Percentiles rank a stretch among this genome's conserved stretches.
These are phyloP conservation scores for Pleurotus citrinopileatus DNA, from an alignment of 768 basidiomycete species.

Conservation along the genomic window DNA sequence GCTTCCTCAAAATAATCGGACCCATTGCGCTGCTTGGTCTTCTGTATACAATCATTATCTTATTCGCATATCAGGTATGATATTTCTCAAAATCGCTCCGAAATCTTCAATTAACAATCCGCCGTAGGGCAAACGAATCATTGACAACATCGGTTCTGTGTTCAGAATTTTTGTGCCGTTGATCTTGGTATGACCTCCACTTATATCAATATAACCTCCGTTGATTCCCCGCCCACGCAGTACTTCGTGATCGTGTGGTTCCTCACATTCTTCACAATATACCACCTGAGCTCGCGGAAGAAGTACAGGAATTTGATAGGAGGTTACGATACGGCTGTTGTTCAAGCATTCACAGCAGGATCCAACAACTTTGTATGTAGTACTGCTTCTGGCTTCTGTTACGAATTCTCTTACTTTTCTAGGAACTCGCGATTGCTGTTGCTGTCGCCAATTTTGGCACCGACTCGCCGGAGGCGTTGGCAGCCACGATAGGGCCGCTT, in stretches of 20 bases:
- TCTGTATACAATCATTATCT: constrained; percentile 75
- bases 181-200: constrained; percentile 33
- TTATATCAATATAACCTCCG: neutral
- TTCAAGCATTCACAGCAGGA: constrained; percentile 77
- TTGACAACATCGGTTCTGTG: constrained; percentile 71
- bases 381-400: neutral
- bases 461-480: constrained; percentile 74
- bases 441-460: constrained; percentile 77
- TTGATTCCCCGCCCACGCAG: neutral
- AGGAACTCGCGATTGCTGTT: constrained; percentile 85
- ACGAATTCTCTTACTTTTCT: neutral
- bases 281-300: constrained; percentile 38
- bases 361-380: constrained; percentile 76
- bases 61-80: constrained; percentile 62
- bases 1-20: constrained; percentile 67
- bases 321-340: constrained; percentile 71
- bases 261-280: constrained; percentile 55
- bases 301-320: constrained; percentile 6
- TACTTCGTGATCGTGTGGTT: constrained; percentile 83
- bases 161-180: constrained; percentile 83
- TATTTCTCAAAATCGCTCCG: neutral
- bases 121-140: constrained; percentile 50
- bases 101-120: neutral
- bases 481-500: constrained; percentile 77
- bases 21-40: constrained; percentile 73